Conservation (phyloP, 805 yeast genomes). For the Candida dajiaensis region DNA sequence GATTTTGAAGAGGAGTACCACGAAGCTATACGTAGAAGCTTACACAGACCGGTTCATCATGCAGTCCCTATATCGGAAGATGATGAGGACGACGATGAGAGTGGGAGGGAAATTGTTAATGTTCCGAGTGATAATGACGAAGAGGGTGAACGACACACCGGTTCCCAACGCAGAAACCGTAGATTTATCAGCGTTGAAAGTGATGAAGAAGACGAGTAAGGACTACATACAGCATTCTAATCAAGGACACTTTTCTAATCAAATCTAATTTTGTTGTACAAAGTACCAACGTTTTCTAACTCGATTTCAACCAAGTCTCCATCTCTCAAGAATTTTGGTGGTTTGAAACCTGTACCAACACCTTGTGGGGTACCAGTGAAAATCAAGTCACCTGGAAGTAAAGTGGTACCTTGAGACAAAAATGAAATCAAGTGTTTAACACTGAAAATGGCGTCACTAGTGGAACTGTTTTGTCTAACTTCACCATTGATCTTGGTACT, state of each 20-base stretch:
- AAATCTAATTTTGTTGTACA: conserved; percentile 32
- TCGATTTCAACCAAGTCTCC: conserved; percentile 38
- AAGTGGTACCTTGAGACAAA: conserved; percentile 44
- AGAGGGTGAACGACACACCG: neutral
- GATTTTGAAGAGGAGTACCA: neutral
- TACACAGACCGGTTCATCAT: neutral
- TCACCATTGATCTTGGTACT: conserved; percentile 41
- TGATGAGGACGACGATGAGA: neutral
- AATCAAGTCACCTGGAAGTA: conserved; percentile 46
- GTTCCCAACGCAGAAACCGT: neutral
- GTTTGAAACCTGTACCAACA: conserved; percentile 42
- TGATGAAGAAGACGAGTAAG: neutral
- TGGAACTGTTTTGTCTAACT: conserved; percentile 36
- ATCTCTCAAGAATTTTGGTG: conserved; percentile 34
- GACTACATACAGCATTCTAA: neutral
- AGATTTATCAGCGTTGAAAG: neutral
- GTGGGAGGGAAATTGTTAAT: neutral
- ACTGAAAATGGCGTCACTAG: conserved; percentile 44
- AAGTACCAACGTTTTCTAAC: conserved; percentile 37
- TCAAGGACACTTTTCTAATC: conserved; percentile 8
- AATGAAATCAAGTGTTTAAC: conserved; percentile 37
- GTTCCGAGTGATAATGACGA: neutral
- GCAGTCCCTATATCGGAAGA: neutral
- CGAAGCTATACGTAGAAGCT: neutral
- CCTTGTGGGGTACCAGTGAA: conserved; percentile 55